phyloP scores from a whole-genome alignment of 805 yeast species.

The Barnettozyma californica region DNA sequence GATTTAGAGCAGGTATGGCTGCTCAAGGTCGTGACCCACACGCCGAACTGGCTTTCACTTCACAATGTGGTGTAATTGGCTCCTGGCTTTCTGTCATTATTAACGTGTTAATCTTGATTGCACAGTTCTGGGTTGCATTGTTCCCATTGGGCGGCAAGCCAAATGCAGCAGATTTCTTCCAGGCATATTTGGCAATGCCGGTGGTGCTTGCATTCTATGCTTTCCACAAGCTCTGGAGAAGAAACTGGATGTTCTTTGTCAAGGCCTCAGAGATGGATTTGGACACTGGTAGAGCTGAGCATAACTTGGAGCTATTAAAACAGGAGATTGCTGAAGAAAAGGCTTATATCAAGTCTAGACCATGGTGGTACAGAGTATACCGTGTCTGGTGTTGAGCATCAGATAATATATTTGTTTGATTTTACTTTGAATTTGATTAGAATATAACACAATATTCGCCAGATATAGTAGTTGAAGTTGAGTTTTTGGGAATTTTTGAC shows the following conservation, averaged over 20 bases:
- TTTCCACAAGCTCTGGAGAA: slow-evolving; percentile 39
- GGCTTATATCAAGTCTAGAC: slow-evolving; percentile 41
- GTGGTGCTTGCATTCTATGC: slow-evolving; percentile 33
- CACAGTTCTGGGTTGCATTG: slow-evolving; percentile 76
- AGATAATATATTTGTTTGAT: not conserved
- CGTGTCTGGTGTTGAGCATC: slow-evolving; percentile 43
- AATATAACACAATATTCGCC: too few relatives aligned
- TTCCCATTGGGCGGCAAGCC: slow-evolving; percentile 28
- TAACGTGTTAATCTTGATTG: slow-evolving; percentile 56
- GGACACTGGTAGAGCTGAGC: slow-evolving; percentile 58
- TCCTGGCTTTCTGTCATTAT: slow-evolving; percentile 56
- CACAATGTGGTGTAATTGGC: slow-evolving; percentile 67
- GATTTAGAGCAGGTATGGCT: slow-evolving; percentile 54
- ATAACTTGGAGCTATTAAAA: slow-evolving; percentile 49
- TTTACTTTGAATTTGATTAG: not conserved
- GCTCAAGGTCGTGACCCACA: slow-evolving; percentile 56
- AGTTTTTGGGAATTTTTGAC: too few relatives aligned
- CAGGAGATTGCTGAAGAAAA: slow-evolving; percentile 57
- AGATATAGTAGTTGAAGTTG: too few relatives aligned
- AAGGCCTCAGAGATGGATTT: slow-evolving; percentile 48
- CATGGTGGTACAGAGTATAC: slow-evolving; percentile 43
- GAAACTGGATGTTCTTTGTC: slow-evolving; percentile 35
- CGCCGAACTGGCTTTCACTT: slow-evolving; percentile 61
- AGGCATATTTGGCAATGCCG: slow-evolving; percentile 36
- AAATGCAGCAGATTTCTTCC: slow-evolving; percentile 29